Base-by-base conservation (phyloP, 2,329 filamentous ascomycete genomes). In the Neonectria punicea region DNA sequence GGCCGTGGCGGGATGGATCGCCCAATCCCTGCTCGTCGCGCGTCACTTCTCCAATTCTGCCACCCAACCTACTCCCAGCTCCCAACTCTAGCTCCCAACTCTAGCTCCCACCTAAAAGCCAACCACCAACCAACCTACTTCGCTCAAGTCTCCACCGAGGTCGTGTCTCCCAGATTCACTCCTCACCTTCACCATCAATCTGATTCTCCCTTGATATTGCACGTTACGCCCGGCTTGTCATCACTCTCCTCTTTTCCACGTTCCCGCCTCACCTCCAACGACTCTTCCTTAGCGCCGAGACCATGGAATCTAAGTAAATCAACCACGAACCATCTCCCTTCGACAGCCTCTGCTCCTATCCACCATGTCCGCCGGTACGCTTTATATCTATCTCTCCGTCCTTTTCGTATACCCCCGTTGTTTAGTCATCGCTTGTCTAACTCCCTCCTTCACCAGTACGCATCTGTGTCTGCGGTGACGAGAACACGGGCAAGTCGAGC, bases 381-480 rank as follows among this genome's bases (percentile, higher is more conserved):
- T 62, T 32, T 56, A 58, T 30, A n/a, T 39, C 14, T 39, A 8
- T 7, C 36, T n/a, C 36, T 47, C 30, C 14, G 54, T 56, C 57
- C 11, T 28, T 18, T 7, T 30, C 53, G 3, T 50, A 30, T 46
- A 16, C 16, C 51, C 57, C 18, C 13, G 5, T 13, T 41, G 10
- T 13, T 16, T 22, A 53, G 36, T 28, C 34, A 41, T 32, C 47
- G 34, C 32, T 62, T 63, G 53, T 59, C 72, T 65, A 66, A 70
- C 70, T 70, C 64, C 50, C 69, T 46, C 46, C 22, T 63, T 51
- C 34, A 41, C 34, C 58, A 81, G 95, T 98, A 66, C 92, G 96
- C 70, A 94, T 98, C 76, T 97, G 94, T 80, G 93, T 98, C 64
- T 98, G 94, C 83, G 96, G 96, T 76, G 96, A 99, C 80, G 95